These are phyloP conservation scores for Hyparrhenia diplandra DNA, from an alignment of 176 grass and related monocot genomes.

Conservation along the genomic window DNA sequence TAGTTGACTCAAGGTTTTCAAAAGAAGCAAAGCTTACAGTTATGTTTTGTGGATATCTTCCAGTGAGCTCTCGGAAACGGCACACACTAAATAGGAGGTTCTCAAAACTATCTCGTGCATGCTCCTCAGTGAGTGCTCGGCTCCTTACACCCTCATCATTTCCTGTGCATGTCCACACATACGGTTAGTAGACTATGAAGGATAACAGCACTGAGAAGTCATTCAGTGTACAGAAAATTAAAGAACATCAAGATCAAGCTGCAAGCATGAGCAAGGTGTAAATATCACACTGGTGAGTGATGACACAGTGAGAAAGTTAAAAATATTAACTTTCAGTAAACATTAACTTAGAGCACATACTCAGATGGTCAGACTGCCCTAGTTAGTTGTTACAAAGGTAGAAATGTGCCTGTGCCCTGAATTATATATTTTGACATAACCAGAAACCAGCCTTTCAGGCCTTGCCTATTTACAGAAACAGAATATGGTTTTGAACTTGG, in stretches of 20 bases:
- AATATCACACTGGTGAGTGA: background rate
- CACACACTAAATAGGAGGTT: conserved; percentile 95
- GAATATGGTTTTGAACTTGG: background rate
- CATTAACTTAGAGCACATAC: background rate
- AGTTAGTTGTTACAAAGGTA: background rate
- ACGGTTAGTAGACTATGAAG: background rate
- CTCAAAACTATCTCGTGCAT: conserved; percentile 97
- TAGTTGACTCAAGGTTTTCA: background rate
- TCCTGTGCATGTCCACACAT: conserved; percentile 43
- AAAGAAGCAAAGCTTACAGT: conserved; percentile 56
- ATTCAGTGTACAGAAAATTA: background rate
- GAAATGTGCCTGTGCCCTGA: background rate
- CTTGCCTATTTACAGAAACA: background rate
- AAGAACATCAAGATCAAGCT: conserved; percentile 5
- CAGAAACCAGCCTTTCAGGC: background rate
- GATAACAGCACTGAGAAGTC: background rate
- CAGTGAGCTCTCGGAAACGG: conserved; percentile 91
- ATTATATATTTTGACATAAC: background rate
- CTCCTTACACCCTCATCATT: conserved; percentile 71
- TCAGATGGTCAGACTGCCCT: background rate
- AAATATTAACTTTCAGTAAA: background rate
- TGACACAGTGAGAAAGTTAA: background rate
- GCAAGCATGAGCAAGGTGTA: background rate
- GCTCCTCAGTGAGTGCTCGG: conserved; percentile 83
- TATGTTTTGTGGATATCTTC: conserved; percentile 85